Evolutionary conservation across 352 stramenopile genomes (phyloP).

Genomic region (Sclerospora graminicola): DNA sequence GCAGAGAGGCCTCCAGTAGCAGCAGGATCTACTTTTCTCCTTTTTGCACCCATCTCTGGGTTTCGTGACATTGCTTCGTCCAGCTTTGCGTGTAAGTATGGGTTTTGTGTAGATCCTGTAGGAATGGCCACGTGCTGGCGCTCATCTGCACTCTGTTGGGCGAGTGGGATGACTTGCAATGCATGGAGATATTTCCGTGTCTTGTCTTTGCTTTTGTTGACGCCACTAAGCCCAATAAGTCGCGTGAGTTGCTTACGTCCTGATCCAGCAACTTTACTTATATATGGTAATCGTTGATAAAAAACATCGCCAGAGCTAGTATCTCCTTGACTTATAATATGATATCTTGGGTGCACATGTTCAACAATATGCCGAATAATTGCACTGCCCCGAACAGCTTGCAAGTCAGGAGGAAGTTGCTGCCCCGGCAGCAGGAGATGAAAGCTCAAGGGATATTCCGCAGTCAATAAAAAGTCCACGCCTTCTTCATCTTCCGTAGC

Average conservation of each 20-base stretch:
- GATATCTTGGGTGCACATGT: constrained; percentile 54
- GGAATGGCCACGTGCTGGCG: constrained; percentile 44
- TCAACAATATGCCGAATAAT: constrained; percentile 25
- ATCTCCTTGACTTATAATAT: constrained; percentile 50
- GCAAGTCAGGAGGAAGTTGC: constrained; percentile 42
- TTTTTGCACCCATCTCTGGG: constrained; percentile 29
- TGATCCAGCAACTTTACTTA: constrained; percentile 37
- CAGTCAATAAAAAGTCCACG: constrained; percentile 59
- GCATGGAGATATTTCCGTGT: constrained; percentile 74
- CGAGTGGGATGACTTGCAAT: constrained; percentile 42
- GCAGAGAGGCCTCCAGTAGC: constrained; percentile 30
- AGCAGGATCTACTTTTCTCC: constrained; percentile 20
- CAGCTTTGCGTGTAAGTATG: constrained; percentile 35
- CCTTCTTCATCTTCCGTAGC: constrained; percentile 13
- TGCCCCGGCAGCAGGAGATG: constrained; percentile 47
- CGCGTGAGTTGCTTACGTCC: constrained; percentile 54
- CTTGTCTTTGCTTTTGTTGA: constrained; percentile 57
- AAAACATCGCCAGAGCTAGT: constrained; percentile 34
- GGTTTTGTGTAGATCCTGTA: constrained; percentile 60
- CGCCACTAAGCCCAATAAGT: constrained; percentile 55
- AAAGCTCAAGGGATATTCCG: constrained; percentile 38
- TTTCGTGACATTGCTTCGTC: constrained; percentile 9
- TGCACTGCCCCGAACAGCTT: constrained; percentile 21
- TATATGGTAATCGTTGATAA: constrained; percentile 72
- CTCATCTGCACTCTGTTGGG: constrained; percentile 17